These are phyloP conservation scores for Botrytis hyacinthi DNA, from an alignment of 2,329 filamentous ascomycete genomes.

Conservation along the genomic window DNA sequence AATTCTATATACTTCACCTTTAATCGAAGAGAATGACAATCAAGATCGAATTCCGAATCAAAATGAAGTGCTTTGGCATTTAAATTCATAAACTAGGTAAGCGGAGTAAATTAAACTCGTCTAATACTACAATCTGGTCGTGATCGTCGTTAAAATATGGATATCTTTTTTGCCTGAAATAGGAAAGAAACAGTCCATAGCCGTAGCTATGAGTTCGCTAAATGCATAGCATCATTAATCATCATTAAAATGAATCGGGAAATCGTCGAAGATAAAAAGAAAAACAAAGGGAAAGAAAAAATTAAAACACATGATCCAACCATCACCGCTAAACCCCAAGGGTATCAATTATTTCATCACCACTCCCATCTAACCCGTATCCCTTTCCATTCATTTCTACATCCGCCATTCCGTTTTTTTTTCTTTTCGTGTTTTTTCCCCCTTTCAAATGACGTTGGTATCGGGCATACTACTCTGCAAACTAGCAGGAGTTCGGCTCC, in stretches of 20 bases:
- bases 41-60: neutral
- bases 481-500: slow-evolving; percentile 28
- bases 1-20: neutral
- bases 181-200: neutral
- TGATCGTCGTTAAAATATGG: slow-evolving; percentile 19
- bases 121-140: slow-evolving; percentile 14
- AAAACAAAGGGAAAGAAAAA: neutral
- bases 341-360: slow-evolving; percentile 4
- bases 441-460: slow-evolving; percentile 31
- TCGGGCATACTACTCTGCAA: slow-evolving; percentile 39
- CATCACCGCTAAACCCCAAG: slow-evolving; percentile 10
- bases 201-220: neutral
- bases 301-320: slow-evolving; percentile 12
- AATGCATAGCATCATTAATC: slow-evolving; percentile 12
- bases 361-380: neutral
- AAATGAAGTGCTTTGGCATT: slow-evolving; percentile 3
- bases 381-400: slow-evolving; percentile 2
- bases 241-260: slow-evolving; percentile 13
- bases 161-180: slow-evolving; percentile 8
- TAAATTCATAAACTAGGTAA: slow-evolving; percentile 1
- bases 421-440: neutral
- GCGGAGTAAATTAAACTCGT: slow-evolving; percentile 4
- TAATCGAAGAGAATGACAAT: neutral
- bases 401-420: neutral
- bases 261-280: neutral